Evolutionary conservation across 2,329 filamentous ascomycete genomes (phyloP), one percentile per base, ranked within the genome.

Genomic region (Rhynchosporium secalis): DNA sequence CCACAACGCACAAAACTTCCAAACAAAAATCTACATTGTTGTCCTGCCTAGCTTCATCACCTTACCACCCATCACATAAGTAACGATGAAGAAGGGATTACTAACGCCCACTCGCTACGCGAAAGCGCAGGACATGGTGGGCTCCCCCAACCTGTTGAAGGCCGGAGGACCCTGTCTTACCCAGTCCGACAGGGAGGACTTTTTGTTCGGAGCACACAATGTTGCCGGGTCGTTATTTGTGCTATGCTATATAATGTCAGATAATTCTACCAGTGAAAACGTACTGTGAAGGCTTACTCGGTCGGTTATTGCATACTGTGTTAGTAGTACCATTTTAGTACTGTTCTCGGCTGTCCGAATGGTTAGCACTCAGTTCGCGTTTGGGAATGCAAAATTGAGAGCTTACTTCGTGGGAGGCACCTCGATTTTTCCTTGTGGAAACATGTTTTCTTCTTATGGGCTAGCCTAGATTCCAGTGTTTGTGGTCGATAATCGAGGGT

Each of bases 11-110:
- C 8, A n/a, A 15, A 45, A 46, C 4, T 33, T 20, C 7, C 12
- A 36, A 6, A 20, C 3, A 3, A 1, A 33, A 31, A 4, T 20
- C 43, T 26, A 31, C 29, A 46, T 12, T 10, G 3, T 9, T 47
- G 56, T 49, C 45, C 56, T 58, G 56, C 56, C 26, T 48, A 48
- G 56, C 56, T 58, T 58, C 56, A 58, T 46, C 56, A 48, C 15
- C 56, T 58, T 58, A 29, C 31, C 45, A 48, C 13, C 54, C 38
- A 46, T 26, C 29, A 43, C 54, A 56, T 8, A 31, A 36, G 54
- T 43, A 29, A 46, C 40, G 40, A 56, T 56, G 54, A 45, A 56
- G 26, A 56, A 46, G 54, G 33, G 28, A 40, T 13, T 56, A 56
- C 40, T 56, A 40, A 56, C 54, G 40, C 29, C 54, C 54, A 56